These are phyloP conservation scores for Ogataea populi-albae DNA, from an alignment of 805 yeast species.

Conservation along the genomic window DNA sequence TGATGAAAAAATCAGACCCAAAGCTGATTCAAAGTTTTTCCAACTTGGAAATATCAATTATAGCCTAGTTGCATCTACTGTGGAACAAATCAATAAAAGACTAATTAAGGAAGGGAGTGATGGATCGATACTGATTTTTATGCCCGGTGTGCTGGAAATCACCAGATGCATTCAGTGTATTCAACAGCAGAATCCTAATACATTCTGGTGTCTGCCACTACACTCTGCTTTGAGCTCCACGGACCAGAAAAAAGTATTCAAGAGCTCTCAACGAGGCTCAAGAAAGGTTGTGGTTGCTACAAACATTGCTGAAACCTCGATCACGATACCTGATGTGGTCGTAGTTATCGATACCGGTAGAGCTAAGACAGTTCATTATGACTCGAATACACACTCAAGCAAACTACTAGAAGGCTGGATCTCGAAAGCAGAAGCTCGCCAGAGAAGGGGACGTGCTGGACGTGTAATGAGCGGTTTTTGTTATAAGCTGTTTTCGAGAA, in stretches of 20 bases:
- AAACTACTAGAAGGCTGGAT: constrained; percentile 79
- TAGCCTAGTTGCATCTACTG: constrained; percentile 61
- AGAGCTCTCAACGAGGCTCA: constrained; percentile 44
- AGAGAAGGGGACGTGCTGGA: constrained; percentile 98
- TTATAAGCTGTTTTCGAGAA: constrained; percentile 71
- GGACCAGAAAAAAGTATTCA: constrained; percentile 80
- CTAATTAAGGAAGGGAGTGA: constrained; percentile 39
- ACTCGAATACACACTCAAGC: constrained; percentile 63
- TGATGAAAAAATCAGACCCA: constrained; percentile 48
- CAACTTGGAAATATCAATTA: constrained; percentile 68
- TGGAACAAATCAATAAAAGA: constrained; percentile 48
- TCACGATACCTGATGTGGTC: constrained; percentile 93
- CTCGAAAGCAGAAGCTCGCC: constrained; percentile 84
- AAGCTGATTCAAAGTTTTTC: constrained; percentile 64
- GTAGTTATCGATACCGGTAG: constrained; percentile 88
- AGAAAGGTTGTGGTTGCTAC: constrained; percentile 88
- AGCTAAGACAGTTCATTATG: constrained; percentile 74
- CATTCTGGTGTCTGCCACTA: constrained; percentile 60
- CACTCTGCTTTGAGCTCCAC: constrained; percentile 84
- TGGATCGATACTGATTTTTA: constrained; percentile 80
- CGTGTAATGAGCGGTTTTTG: constrained; percentile 84
- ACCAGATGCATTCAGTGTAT: constrained; percentile 54
- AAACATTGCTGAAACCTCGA: constrained; percentile 95
- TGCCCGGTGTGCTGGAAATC: constrained; percentile 92
- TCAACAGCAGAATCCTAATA: constrained; percentile 6